Conservation (phyloP, 257 asterid genomes). For the Solanum phureja region DNA sequence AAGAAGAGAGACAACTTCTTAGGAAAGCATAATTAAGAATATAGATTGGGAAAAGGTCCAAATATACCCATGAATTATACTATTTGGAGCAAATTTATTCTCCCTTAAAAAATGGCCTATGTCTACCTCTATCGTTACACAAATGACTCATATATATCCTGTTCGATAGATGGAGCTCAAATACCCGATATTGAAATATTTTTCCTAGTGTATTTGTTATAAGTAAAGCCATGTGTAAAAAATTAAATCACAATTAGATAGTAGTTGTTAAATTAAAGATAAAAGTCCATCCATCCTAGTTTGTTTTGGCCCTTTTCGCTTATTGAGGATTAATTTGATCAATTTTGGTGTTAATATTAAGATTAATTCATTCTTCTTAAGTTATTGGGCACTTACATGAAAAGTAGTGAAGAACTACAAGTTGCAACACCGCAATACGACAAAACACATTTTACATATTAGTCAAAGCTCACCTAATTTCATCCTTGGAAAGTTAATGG, state of each 20-base stretch:
- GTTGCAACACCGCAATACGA: background rate
- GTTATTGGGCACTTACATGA: background rate
- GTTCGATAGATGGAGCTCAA: background rate
- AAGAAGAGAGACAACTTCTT: background rate
- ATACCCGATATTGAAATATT: background rate
- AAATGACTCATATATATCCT: background rate
- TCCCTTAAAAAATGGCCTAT: background rate
- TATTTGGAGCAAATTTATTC: background rate
- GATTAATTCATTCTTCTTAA: background rate
- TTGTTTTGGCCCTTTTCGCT: background rate
- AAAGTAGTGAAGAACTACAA: background rate
- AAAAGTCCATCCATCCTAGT: background rate
- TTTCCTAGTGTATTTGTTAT: background rate
- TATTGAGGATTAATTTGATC: background rate
- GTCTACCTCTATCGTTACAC: background rate
- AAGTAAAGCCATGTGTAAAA: background rate
- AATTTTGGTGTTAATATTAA: background rate
- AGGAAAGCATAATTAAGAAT: background rate
- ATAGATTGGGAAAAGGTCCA: background rate
- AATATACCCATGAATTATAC: background rate
- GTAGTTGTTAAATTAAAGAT: background rate
- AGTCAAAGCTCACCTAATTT: background rate
- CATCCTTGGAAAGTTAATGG: background rate
- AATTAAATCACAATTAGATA: background rate
- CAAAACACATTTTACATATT: background rate